Evolutionary conservation across 1,284 basidiomycete genomes (phyloP), one percentile per base, ranked within the genome.

Genomic region (Trichosporon sp.): DNA sequence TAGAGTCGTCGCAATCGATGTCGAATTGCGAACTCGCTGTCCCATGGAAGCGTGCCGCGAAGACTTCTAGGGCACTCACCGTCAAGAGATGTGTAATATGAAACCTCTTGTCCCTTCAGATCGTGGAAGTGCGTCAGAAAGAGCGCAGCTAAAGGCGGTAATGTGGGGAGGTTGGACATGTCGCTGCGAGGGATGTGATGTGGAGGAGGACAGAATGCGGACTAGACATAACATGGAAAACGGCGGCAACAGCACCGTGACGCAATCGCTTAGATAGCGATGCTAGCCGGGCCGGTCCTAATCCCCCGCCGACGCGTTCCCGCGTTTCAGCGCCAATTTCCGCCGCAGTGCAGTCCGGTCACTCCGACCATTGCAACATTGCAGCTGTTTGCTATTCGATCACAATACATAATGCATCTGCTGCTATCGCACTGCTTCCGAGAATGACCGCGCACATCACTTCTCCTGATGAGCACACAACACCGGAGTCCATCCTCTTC

Each of bases 51-150:
- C n/a, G n/a, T n/a, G n/a, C n/a, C n/a, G n/a, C n/a, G n/a, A n/a
- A n/a, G 32, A 32, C 32, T 32, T n/a, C 32, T 32, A 11, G 32
- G 5, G 32, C n/a, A 52, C 46, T 16, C 56, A 76, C 74, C 70
- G 1, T 70, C 64, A n/a, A 68, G 19, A 2, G 74, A 73, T 10
- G 49, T 61, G 64, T 75, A 79, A 67, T 71, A 78, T 0, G 70
- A 49, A 2, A 73, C 70, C 5, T 71, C 71, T 58, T 79, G 77
- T 4, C 77, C 77, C 56, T 73, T 76, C 63, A 74, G 73, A 61
- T 79, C 77, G 67, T 79, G 72, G 56, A 79, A 79, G 58, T 79
- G 72, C 4, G 76, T 75, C 23, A 79, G 64, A 63, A 78, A 78
- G 37, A 79, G 69, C 1, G 73, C 74, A 10, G 75, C 72, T 16